Evolutionary conservation across 2,329 filamentous ascomycete genomes (phyloP).

Genomic region (Xylaria sp.): DNA sequence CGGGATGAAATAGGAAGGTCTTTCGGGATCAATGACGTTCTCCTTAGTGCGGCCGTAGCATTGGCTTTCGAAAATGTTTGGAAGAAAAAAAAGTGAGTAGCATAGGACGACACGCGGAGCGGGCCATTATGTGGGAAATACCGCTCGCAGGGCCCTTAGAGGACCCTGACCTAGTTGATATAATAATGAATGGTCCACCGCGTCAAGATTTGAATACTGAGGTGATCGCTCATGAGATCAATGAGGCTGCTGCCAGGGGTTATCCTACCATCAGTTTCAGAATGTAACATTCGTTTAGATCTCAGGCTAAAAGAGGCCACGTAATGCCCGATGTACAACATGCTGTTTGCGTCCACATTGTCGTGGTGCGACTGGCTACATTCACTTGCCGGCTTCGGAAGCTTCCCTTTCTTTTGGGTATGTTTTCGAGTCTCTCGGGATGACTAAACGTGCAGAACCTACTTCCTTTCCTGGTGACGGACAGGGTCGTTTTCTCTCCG

Average conservation of each 20-base stretch:
- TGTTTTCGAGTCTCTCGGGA: constrained; percentile 29
- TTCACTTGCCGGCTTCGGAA: constrained; percentile 39
- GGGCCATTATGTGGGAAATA: constrained; percentile 29
- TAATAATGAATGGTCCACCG: constrained; percentile 23
- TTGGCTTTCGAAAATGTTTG: constrained; percentile 19
- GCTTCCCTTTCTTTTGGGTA: constrained; percentile 31
- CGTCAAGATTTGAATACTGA: constrained; percentile 20
- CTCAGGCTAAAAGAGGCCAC: constrained; percentile 40
- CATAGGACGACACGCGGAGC: constrained; percentile 20
- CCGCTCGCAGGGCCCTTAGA: constrained; percentile 19
- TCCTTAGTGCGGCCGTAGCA: constrained; percentile 17
- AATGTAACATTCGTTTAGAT: constrained; percentile 38
- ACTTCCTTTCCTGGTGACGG: constrained; percentile 40
- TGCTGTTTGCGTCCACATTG: constrained; percentile 31
- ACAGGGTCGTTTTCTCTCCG: constrained; percentile 36
- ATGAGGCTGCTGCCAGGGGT: constrained; percentile 34
- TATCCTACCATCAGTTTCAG: constrained; percentile 29
- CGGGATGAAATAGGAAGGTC: constrained; percentile 31
- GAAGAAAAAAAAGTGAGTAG: constrained; percentile 15
- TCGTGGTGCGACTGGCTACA: constrained; percentile 37
- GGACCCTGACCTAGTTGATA: constrained; percentile 29
- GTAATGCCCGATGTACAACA: constrained; percentile 35
- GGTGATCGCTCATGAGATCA: constrained; percentile 26
- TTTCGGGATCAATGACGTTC: constrained; percentile 20
- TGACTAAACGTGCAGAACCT: constrained; percentile 40